These are phyloP conservation scores for Aspergillus tamarii DNA, from an alignment of 2,329 filamentous ascomycete genomes.

Conservation along the genomic window DNA sequence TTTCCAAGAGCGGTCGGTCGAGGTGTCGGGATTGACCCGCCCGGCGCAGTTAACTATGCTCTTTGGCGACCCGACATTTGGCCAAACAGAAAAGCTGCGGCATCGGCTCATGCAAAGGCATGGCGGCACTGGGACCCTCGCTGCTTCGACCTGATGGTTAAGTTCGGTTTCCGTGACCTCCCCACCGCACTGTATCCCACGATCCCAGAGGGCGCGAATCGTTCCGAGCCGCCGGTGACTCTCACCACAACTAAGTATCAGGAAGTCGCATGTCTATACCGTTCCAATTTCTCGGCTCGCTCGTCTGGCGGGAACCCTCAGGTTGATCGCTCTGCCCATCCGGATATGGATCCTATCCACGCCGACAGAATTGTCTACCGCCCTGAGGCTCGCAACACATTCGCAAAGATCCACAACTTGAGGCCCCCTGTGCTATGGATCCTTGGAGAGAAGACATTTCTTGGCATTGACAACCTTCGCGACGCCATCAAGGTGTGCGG, in stretches of 20 bases:
- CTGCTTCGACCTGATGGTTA: conserved; percentile 8
- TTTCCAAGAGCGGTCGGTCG: conserved; percentile 1
- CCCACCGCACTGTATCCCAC: conserved; percentile 13
- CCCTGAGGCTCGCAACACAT: conserved; percentile 1
- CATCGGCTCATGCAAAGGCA: not conserved
- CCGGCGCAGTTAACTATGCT: conserved; percentile 4
- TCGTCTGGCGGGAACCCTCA: not conserved
- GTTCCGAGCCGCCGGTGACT: conserved; percentile 9
- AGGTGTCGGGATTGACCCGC: not conserved
- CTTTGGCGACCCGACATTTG: conserved; percentile 12
- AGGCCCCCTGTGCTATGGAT: conserved; percentile 33
- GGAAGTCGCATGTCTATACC: not conserved
- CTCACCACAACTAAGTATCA: conserved; percentile 14
- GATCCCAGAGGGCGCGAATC: not conserved
- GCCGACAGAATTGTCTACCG: conserved; percentile 1
- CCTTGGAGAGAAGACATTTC: conserved; percentile 24
- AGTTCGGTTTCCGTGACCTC: conserved; percentile 17
- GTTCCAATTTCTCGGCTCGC: conserved; percentile 3
- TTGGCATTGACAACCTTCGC: conserved; percentile 22
- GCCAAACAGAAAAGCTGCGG: conserved; percentile 13
- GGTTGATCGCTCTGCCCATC: not conserved
- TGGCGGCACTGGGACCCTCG: conserved; percentile 16
- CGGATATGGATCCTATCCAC: conserved; percentile 4
- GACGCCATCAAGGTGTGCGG: conserved; percentile 35
- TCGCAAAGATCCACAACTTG: not conserved